Evolutionary conservation across 176 grass and related monocot species (phyloP), one percentile per base, ranked within the genome.

Genomic region (Zea luxurians): DNA sequence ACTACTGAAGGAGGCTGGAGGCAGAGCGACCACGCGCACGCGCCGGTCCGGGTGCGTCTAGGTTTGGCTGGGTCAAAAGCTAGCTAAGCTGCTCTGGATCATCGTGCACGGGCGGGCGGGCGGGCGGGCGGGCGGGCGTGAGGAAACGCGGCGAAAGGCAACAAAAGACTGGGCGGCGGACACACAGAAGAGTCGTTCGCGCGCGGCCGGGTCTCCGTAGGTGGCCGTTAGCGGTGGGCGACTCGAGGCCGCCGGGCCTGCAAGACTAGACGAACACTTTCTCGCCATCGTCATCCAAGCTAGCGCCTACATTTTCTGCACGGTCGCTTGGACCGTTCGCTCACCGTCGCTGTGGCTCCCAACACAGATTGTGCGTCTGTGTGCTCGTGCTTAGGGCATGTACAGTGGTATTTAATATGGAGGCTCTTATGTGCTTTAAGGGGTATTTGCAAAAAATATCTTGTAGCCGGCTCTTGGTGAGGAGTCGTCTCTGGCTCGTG

Each of bases 171-270:
- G 52, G 15, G 6, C 15, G 52, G 52, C 27, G 27, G 27, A 27
- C 5, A 10, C 70, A 34, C 7, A 61, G 59, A 21, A 10, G 57
- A 4, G 10, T 27, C 59, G 21, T 35, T 27, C 27, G 27, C 27
- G 37, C 37, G 5, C 17, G 8, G 65, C 68, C 50, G 71, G 35
- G 35, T 55, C 57, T 20, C 11, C 4, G 68, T 41, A 53, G 68
- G 54, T 83, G 73, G 17, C 44, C 82, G 54, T 77, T 50, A 68
- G 63, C 12, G 40, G 72, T 64, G 49, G 73, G 43, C 27, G 50
- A 16, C 43, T 64, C 27, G 74, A 50, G 44, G 59, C 42, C n/a
- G 21, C 49, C 9, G 41, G 61, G 3, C 27, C 18, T 2, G 48
- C 7, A 37, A 65, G 48, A 45, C 48, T 54, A 44, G 37, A 66